A percentile compares a stretch with the other conserved stretches of the same genome.
Evolutionary conservation across 2,329 filamentous ascomycete genomes (phyloP).

Genomic region (Hypoxylon sp.): DNA sequence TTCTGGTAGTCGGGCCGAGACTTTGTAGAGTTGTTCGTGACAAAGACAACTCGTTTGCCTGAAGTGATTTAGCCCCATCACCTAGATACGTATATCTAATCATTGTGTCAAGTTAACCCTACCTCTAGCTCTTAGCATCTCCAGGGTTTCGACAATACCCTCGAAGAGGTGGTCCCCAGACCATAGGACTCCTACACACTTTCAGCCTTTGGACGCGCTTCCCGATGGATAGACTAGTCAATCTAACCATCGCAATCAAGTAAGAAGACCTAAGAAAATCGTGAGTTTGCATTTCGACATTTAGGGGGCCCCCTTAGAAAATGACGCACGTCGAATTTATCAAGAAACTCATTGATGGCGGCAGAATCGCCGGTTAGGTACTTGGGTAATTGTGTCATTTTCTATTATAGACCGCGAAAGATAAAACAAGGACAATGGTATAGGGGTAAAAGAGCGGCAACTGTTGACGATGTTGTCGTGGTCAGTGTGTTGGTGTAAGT

Average conservation of each 20-base stretch:
- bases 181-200: slow-evolving; percentile 83
- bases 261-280: slow-evolving; percentile 78
- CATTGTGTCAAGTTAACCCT: slow-evolving; percentile 66
- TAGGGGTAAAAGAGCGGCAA: neutral
- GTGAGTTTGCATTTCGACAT: slow-evolving; percentile 32
- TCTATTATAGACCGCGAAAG: neutral
- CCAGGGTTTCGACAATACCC: slow-evolving; percentile 86
- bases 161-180: slow-evolving; percentile 93
- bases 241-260: slow-evolving; percentile 94
- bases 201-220: slow-evolving; percentile 18
- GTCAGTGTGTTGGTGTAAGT: slow-evolving; percentile 8
- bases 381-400: slow-evolving; percentile 62
- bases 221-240: neutral
- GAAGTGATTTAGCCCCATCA: neutral
- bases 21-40: slow-evolving; percentile 99
- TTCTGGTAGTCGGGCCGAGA: slow-evolving; percentile 92
- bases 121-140: slow-evolving; percentile 87
- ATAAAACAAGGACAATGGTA: neutral
- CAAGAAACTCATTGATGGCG: slow-evolving; percentile 86
- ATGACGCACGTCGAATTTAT: slow-evolving; percentile 87
- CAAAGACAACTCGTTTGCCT: slow-evolving; percentile 95
- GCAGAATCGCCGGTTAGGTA: slow-evolving; percentile 84
- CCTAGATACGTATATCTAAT: neutral
- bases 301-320: slow-evolving; percentile 32
- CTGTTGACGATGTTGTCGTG: slow-evolving; percentile 9